Evolutionary conservation across 2,329 filamentous ascomycete genomes (phyloP).

Genomic region (Zelopaecilomyces penicillatus): DNA sequence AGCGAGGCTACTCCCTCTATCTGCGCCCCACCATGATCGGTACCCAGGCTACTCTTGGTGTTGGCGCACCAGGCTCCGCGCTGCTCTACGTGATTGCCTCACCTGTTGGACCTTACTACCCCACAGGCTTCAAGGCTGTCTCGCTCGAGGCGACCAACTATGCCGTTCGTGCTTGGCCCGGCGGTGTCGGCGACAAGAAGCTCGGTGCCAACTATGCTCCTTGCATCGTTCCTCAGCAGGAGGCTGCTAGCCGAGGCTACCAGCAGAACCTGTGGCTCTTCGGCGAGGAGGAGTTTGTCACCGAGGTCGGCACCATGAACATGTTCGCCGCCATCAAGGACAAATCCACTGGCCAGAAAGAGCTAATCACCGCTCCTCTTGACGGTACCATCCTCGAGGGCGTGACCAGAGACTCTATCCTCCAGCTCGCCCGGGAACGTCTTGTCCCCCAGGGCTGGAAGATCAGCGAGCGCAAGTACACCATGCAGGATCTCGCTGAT

Average conservation of each 20-base stretch:
- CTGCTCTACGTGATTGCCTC: constrained; percentile 92
- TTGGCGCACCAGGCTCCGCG: constrained; percentile 84
- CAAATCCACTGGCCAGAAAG: constrained; percentile 81
- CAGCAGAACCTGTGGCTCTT: constrained; percentile 99
- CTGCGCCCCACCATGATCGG: constrained; percentile 95
- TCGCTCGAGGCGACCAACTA: constrained; percentile 94
- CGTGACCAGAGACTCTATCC: constrained; percentile 84
- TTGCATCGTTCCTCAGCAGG: constrained; percentile 90
- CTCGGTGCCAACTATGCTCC: constrained; percentile 99
- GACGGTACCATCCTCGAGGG: constrained; percentile 96
- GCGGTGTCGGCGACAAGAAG: constrained; percentile 96
- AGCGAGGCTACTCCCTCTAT: constrained; percentile 88
- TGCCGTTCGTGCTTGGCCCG: constrained; percentile 94
- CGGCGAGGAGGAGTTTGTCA: constrained; percentile 89
- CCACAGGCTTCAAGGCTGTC: constrained; percentile 95
- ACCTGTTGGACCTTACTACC: constrained; percentile 95
- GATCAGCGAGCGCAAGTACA: constrained; percentile 81
- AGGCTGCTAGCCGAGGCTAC: constrained; percentile 84
- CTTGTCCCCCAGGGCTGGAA: constrained; percentile 82
- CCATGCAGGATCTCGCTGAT: constrained; percentile 76
- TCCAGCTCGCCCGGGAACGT: constrained; percentile 76
- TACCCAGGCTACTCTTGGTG: constrained; percentile 87
- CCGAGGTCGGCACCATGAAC: constrained; percentile 98
- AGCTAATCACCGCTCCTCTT: constrained; percentile 88
- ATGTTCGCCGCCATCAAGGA: constrained; percentile 82